Evolutionary conservation across 2,329 filamentous ascomycete species (phyloP).

Genomic region (Calonectria henricotiae): DNA sequence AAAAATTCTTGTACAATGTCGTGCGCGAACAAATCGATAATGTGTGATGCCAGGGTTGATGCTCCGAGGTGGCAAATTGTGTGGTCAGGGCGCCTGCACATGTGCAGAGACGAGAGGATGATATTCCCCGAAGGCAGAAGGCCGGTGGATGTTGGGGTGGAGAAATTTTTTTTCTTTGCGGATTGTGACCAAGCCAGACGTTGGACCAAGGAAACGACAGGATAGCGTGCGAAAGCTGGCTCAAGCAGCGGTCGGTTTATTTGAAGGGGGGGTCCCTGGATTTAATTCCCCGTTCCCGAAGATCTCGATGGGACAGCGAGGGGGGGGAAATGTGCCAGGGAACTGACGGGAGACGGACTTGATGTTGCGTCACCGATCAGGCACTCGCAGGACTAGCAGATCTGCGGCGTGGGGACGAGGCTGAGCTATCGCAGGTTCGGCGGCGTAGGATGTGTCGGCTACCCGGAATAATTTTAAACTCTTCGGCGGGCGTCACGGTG

Average conservation of each 20-base stretch:
- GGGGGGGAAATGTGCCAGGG: constrained; percentile 44
- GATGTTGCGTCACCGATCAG: constrained; percentile 50
- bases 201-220: constrained; percentile 35
- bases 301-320: constrained; percentile 45
- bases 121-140: constrained; percentile 47
- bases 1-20: constrained; percentile 48
- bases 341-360: constrained; percentile 44
- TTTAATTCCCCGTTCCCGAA: constrained; percentile 31
- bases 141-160: constrained; percentile 35
- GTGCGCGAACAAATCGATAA: constrained; percentile 49
- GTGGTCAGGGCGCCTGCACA: constrained; percentile 46
- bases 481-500: constrained; percentile 31
- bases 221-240: not conserved
- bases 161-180: constrained; percentile 31
- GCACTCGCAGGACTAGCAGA: constrained; percentile 47
- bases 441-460: constrained; percentile 42
- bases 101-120: constrained; percentile 53
- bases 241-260: constrained; percentile 25
- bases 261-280: constrained; percentile 25
- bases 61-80: constrained; percentile 51
- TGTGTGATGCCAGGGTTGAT: constrained; percentile 51
- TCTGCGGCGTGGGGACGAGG: constrained; percentile 51
- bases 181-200: constrained; percentile 38
- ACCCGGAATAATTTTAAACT: constrained; percentile 43
- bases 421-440: constrained; percentile 48